These are phyloP conservation scores for Alternaria consortialis DNA, from an alignment of 2,329 filamentous ascomycete species.

Conservation along the genomic window DNA sequence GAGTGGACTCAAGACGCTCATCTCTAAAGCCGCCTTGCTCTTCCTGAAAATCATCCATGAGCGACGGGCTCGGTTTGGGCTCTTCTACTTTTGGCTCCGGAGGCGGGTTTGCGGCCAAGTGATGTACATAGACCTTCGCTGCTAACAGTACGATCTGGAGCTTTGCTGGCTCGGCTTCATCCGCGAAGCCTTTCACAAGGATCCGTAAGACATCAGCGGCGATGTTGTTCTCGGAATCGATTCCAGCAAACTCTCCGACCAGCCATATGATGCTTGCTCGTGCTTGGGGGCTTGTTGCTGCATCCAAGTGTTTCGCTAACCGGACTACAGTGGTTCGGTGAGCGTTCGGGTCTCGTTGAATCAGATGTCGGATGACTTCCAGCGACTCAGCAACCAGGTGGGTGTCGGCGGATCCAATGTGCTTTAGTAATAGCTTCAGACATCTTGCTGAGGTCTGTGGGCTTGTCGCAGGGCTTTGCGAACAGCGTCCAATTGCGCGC, in stretches of 20 bases:
- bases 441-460: slow-evolving; percentile 72
- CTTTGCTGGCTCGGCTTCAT: slow-evolving; percentile 86
- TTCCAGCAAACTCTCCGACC: slow-evolving; percentile 89
- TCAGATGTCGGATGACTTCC: slow-evolving; percentile 93
- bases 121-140: slow-evolving; percentile 95
- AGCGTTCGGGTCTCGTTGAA: slow-evolving; percentile 84
- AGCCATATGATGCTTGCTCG: slow-evolving; percentile 97
- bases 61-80: slow-evolving; percentile 30
- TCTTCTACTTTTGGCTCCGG: slow-evolving; percentile 48
- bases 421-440: slow-evolving; percentile 80
- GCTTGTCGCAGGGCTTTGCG: slow-evolving; percentile 65
- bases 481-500: slow-evolving; percentile 90
- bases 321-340: slow-evolving; percentile 88
- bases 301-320: slow-evolving; percentile 89
- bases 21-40: slow-evolving; percentile 50
- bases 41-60: slow-evolving; percentile 44
- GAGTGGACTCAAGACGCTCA: slow-evolving; percentile 28
- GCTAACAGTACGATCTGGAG: slow-evolving; percentile 90
- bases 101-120: slow-evolving; percentile 72
- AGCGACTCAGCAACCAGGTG: slow-evolving; percentile 90
- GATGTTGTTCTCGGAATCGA: slow-evolving; percentile 84
- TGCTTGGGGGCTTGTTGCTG: slow-evolving; percentile 84
- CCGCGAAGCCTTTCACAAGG: slow-evolving; percentile 81
- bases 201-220: slow-evolving; percentile 92
- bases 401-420: slow-evolving; percentile 88